Base-by-base conservation (phyloP, 2,329 filamentous ascomycete species). In the Bertia moriformis region DNA sequence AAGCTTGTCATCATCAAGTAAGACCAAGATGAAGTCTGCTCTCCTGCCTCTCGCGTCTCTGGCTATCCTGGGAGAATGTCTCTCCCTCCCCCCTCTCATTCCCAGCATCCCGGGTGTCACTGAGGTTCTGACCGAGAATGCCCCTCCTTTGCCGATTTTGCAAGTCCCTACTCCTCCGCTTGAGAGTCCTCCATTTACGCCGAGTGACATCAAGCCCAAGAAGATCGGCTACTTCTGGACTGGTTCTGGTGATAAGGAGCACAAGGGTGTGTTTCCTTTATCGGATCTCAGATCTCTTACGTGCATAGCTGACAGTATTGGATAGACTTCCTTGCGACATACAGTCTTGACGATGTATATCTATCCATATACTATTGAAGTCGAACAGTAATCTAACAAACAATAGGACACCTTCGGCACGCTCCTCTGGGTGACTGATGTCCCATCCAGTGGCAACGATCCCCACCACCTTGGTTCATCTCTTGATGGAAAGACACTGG, bases 221-320 rank as follows among this genome's bases (percentile, higher is more conserved):
- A 78, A 78, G 59, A 71, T 78, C 49, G 73, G 71, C 0, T 76
- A 76, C 54, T 76, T 77, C 57, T 77, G 71, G 71, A 74, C 71
- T 39, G 72, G 65, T 14, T 61, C 73, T 22, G 73, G 69, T 24
- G 71, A 77, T 48, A 76, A 77, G 48, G 48, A 63, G 37, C 71
- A 77, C 53, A 67, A 67, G 49, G 66, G 54, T 53, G 42, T 24
- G 40, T 27, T 17, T 14, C 13, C 5, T 18, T 5, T 13, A 18
- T 12, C 15, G 18, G 2, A 37, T 14, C 24, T n/a, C n/a, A n/a
- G n/a, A n/a, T n/a, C n/a, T n/a, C n/a, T n/a, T 4, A 14, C n/a
- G 12, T 12, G 18, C 19, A 4, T 22, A 14, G 14, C 14, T 27
- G 10, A 14, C 27, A n/a, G n/a, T n/a, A n/a, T n/a, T n/a, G n/a